Evolutionary conservation across 495 filamentous ascomycete species (phyloP).

Genomic region (Penicillium canariense): DNA sequence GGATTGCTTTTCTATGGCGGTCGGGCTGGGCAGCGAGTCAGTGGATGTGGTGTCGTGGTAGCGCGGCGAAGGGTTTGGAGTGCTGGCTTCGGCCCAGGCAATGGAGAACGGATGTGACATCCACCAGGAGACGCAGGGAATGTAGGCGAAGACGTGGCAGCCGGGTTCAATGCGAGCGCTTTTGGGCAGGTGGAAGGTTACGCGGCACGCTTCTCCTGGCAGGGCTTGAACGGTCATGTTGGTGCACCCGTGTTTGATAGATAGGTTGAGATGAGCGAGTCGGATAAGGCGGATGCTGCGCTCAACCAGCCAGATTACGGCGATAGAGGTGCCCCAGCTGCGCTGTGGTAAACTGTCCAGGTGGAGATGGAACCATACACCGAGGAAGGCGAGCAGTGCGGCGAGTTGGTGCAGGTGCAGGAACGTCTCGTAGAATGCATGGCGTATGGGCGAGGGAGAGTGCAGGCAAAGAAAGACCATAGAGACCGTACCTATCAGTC

Average conservation of each 20-base stretch:
- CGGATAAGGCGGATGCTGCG: slow-evolving; percentile 54
- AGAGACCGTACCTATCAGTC: slow-evolving; percentile 49
- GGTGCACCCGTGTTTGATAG: slow-evolving; percentile 36
- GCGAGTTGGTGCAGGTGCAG: slow-evolving; percentile 73
- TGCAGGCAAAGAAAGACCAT: slow-evolving; percentile 67
- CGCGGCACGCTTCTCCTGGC: slow-evolving; percentile 54
- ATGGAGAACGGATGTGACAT: slow-evolving; percentile 62
- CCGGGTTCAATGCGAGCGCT: slow-evolving; percentile 72
- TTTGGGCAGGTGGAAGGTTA: slow-evolving; percentile 73
- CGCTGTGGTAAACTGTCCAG: slow-evolving; percentile 59
- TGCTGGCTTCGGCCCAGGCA: slow-evolving; percentile 49
- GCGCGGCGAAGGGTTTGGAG: slow-evolving; percentile 16
- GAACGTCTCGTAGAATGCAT: slow-evolving; percentile 91
- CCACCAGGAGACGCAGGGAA: slow-evolving; percentile 71
- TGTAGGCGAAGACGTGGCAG: slow-evolving; percentile 78
- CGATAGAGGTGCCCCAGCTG: slow-evolving; percentile 57
- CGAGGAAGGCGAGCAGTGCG: slow-evolving; percentile 60
- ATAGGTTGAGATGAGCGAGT: slow-evolving; percentile 60
- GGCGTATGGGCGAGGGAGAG: slow-evolving; percentile 71
- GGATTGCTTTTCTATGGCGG: slow-evolving; percentile 43
- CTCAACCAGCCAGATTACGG: slow-evolving; percentile 65
- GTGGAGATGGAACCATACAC: slow-evolving; percentile 68
- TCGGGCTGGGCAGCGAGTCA: slow-evolving; percentile 14
- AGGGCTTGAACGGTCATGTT: slow-evolving; percentile 49
- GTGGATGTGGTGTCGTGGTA: slow-evolving; percentile 11